A percentile compares a stretch with the other conserved stretches of the same genome.
Evolutionary conservation across 192 early-diverging fungal species (phyloP).

Genomic region (Gorgonomyces haynaldii): DNA sequence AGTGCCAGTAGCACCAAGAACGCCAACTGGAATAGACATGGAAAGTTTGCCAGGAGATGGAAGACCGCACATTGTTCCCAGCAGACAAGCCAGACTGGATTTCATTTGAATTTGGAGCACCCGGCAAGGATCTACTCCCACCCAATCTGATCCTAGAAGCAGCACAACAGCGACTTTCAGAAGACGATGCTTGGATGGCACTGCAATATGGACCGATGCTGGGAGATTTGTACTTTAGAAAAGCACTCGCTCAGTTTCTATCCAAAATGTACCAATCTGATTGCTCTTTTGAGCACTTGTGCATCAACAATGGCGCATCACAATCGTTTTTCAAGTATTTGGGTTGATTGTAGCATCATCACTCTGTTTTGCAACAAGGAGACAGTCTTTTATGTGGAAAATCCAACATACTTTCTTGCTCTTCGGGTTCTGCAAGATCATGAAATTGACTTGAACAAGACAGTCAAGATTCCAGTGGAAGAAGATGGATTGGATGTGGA

Average conservation of each 20-base stretch:
- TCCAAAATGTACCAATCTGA: constrained; percentile 10
- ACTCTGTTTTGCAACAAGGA: constrained; percentile 18
- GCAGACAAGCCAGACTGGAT: constrained; percentile 16
- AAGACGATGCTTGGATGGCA: constrained; percentile 7
- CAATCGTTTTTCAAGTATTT: constrained; percentile 26
- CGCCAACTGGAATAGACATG: constrained; percentile 69
- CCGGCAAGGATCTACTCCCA: constrained; percentile 20
- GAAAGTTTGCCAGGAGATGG: too few relatives aligned
- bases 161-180: background rate
- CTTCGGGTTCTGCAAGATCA: constrained; percentile 25
- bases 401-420: constrained; percentile 41
- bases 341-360: constrained; percentile 14
- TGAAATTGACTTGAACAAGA: constrained; percentile 7
- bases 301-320: constrained; percentile 27
- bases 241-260: constrained; percentile 21
- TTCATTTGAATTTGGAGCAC: constrained; percentile 29
- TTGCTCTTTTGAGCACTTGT: constrained; percentile 6
- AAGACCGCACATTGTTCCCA: background rate
- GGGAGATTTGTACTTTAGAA: constrained; percentile 14
- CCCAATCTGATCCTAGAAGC: background rate
- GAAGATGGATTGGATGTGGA: constrained; percentile 17
- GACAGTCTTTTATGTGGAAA: constrained; percentile 26
- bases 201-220: constrained; percentile 30
- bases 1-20: constrained; percentile 95
- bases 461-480: constrained; percentile 21